Evolutionary conservation across 352 stramenopile genomes (phyloP).

Genomic region (Globisporangium cylindrosporum): DNA sequence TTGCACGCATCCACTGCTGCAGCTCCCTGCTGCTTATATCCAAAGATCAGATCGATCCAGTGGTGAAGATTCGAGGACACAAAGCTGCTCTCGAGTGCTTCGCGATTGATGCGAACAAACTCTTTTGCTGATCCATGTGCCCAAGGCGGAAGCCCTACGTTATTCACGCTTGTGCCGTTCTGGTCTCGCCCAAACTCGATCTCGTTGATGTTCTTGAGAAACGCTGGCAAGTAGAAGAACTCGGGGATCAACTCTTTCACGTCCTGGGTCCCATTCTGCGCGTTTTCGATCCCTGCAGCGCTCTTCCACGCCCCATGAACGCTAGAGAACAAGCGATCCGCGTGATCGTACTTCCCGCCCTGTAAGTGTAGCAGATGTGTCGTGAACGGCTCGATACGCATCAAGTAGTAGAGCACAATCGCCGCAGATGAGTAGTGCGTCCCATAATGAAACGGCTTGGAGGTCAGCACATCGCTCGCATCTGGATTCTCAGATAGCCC

Average conservation of each 20-base stretch:
- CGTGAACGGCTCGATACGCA: slow-evolving; percentile 96
- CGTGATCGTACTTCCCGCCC: slow-evolving; percentile 96
- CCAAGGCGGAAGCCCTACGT: slow-evolving; percentile 94
- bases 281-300: slow-evolving; percentile 53
- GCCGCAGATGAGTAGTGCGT: slow-evolving; percentile 91
- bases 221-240: slow-evolving; percentile 95
- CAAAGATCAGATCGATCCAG: slow-evolving; percentile 99
- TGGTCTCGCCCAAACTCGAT: slow-evolving; percentile 93
- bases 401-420: slow-evolving; percentile 97
- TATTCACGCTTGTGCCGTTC: slow-evolving; percentile 78
- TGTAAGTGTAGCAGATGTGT: slow-evolving; percentile 93
- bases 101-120: slow-evolving; percentile 95
- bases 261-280: slow-evolving; percentile 89
- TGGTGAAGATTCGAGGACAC: slow-evolving; percentile 95
- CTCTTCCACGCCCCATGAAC: slow-evolving; percentile 92
- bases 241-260: slow-evolving; percentile 99
- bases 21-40: slow-evolving; percentile 93
- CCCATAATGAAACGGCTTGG: slow-evolving; percentile 93
- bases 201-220: slow-evolving; percentile 95
- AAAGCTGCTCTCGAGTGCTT: slow-evolving; percentile 94
- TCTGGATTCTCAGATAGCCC: slow-evolving; percentile 43
- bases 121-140: slow-evolving; percentile 90
- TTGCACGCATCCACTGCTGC: slow-evolving; percentile 94
- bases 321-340: slow-evolving; percentile 96
- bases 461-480: slow-evolving; percentile 38